Evolutionary conservation across 495 filamentous ascomycete species (phyloP).

Genomic region (Penicillium salamii): DNA sequence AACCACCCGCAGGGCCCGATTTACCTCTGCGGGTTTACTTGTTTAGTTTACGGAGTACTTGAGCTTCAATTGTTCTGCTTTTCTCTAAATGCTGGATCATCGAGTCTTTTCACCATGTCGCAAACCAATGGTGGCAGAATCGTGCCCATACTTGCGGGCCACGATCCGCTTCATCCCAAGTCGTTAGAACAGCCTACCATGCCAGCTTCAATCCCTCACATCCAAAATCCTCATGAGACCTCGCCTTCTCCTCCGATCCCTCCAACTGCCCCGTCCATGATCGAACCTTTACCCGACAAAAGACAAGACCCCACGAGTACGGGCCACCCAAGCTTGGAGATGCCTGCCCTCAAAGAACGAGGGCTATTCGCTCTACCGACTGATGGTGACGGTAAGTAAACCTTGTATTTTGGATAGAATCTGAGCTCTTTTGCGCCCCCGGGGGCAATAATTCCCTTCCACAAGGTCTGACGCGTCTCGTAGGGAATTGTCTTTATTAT

Average conservation of each 20-base stretch:
- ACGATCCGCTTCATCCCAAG: constrained; percentile 23
- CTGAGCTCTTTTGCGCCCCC: neutral
- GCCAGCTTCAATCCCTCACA: neutral
- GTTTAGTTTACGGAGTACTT: constrained; percentile 8
- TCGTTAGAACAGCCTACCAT: constrained; percentile 13
- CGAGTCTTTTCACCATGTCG: constrained; percentile 40
- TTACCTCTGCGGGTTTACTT: constrained; percentile 21
- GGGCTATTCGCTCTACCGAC: constrained; percentile 44
- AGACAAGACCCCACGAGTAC: constrained; percentile 12
- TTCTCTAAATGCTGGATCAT: constrained; percentile 39
- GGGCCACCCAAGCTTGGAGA: constrained; percentile 30
- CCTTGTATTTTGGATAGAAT: neutral
- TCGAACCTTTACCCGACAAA: too few relatives aligned
- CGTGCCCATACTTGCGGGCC: constrained; percentile 43
- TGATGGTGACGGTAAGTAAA: constrained; percentile 43
- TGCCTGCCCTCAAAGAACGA: constrained; percentile 36
- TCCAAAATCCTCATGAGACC: neutral
- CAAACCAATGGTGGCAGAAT: constrained; percentile 46
- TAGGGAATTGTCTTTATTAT: constrained; percentile 77
- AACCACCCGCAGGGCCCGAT: constrained; percentile 27
- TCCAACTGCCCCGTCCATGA: constrained; percentile 1
- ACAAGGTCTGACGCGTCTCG: constrained; percentile 20
- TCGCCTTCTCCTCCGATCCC: neutral
- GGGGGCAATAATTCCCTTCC: neutral
- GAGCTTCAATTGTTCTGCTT: constrained; percentile 9